These are phyloP conservation scores for Fusarium sp. DNA, from an alignment of 2,329 filamentous ascomycete species.

Conservation along the genomic window DNA sequence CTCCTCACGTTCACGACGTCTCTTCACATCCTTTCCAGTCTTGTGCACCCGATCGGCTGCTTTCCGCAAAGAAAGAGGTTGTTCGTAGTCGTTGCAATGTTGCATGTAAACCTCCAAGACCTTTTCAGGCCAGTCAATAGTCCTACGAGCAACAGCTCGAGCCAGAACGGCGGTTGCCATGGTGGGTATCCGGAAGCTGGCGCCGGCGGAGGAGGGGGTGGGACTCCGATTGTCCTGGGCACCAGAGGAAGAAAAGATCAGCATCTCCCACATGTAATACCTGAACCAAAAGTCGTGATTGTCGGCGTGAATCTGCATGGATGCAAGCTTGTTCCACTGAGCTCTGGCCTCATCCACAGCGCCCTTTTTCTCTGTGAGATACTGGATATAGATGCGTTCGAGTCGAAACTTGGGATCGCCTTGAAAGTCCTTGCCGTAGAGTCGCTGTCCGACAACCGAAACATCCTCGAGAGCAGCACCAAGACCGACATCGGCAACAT, in stretches of 20 bases:
- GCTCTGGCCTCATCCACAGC: constrained; percentile 81
- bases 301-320: constrained; percentile 74
- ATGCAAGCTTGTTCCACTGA: constrained; percentile 78
- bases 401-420: constrained; percentile 92
- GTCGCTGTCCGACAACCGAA: constrained; percentile 78
- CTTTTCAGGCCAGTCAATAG: constrained; percentile 82
- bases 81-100: constrained; percentile 92
- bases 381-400: constrained; percentile 92
- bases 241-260: constrained; percentile 62
- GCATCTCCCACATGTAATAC: constrained; percentile 93
- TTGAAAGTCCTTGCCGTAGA: constrained; percentile 79
- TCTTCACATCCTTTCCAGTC: constrained; percentile 71
- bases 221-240: constrained; percentile 62
- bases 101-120: constrained; percentile 79
- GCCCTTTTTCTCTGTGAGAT: constrained; percentile 85
- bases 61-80: constrained; percentile 77
- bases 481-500: constrained; percentile 91
- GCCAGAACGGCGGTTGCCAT: constrained; percentile 82
- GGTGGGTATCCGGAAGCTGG: constrained; percentile 72
- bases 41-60: constrained; percentile 81
- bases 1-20: constrained; percentile 75
- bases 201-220: constrained; percentile 58
- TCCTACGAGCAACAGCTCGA: constrained; percentile 72
- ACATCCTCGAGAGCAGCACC: constrained; percentile 88
- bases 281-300: constrained; percentile 94